phyloP scores from a whole-genome alignment of 257 asterid species.

The Nicotiana obtusifolia region DNA sequence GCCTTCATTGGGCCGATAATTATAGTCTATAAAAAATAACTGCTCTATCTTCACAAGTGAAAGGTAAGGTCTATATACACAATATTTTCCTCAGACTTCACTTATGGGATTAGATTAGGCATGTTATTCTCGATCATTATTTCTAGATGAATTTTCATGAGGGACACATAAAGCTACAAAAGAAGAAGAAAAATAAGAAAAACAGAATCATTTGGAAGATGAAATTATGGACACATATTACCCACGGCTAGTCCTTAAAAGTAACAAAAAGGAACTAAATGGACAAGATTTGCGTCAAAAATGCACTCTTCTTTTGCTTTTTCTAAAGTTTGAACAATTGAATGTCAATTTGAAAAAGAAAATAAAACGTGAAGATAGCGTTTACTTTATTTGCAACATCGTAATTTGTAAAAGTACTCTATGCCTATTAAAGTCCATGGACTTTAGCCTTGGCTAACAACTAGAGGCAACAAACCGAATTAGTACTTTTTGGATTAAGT shows the following conservation, averaged over 20 bases:
- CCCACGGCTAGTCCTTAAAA: slow-evolving; percentile 1
- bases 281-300: neutral
- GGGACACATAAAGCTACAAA: slow-evolving; percentile 6
- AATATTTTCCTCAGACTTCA: too few relatives aligned
- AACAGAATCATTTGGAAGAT: slow-evolving; percentile 4
- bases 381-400: neutral
- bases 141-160: neutral
- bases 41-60: too few relatives aligned
- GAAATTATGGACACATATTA: neutral
- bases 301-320: neutral
- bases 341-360: neutral
- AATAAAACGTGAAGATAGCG: neutral
- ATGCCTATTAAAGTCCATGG: too few relatives aligned
- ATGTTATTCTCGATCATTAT: too few relatives aligned
- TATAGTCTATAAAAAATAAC: too few relatives aligned
- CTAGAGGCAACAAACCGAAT: too few relatives aligned
- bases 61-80: too few relatives aligned
- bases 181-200: neutral
- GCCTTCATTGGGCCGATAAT: too few relatives aligned
- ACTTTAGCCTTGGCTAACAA: too few relatives aligned
- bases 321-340: neutral
- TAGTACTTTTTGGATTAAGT: too few relatives aligned
- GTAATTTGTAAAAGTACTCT: neutral
- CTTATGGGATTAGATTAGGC: too few relatives aligned
- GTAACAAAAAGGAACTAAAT: neutral